phyloP scores from a whole-genome alignment of 2,329 filamentous ascomycete species.

The Elsinoe perseae region DNA sequence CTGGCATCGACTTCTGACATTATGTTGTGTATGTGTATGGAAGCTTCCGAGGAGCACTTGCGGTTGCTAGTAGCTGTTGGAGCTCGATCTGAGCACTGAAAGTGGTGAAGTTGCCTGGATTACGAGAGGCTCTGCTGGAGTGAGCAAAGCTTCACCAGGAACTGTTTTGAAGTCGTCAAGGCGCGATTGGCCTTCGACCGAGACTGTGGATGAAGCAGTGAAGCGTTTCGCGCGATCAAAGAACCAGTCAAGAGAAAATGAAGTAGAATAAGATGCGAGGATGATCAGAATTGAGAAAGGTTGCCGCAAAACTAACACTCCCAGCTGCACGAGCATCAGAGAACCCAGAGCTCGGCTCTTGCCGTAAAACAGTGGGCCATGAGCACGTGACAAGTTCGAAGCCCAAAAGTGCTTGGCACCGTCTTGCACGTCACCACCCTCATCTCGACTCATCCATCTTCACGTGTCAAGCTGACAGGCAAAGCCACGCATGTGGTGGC shows the following conservation, averaged over 20 bases:
- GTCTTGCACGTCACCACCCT: neutral
- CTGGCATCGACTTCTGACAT: slow-evolving; percentile 96
- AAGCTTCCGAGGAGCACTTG: neutral
- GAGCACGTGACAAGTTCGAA: neutral
- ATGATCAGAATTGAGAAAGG: neutral
- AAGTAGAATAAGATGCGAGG: neutral
- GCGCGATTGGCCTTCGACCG: slow-evolving; percentile 9
- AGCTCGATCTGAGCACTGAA: neutral
- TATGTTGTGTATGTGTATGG: slow-evolving; percentile 26
- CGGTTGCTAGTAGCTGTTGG: neutral
- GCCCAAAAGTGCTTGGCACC: neutral
- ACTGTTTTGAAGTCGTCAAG: neutral
- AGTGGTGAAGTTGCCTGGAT: neutral
- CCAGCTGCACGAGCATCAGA: slow-evolving; percentile 5
- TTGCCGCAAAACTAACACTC: slow-evolving; percentile 9
- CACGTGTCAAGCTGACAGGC: neutral
- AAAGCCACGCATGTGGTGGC: neutral
- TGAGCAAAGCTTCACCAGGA: slow-evolving; percentile 11
- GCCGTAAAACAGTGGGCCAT: neutral
- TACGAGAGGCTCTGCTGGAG: slow-evolving; percentile 1
- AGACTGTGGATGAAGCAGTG: neutral
- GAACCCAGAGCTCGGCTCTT: neutral
- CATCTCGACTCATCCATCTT: neutral
- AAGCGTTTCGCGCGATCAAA: neutral
- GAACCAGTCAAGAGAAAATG: neutral